Evolutionary conservation across 805 yeast genomes (phyloP), one percentile per base, ranked within the genome.

Genomic region (Candida vaughaniae): DNA sequence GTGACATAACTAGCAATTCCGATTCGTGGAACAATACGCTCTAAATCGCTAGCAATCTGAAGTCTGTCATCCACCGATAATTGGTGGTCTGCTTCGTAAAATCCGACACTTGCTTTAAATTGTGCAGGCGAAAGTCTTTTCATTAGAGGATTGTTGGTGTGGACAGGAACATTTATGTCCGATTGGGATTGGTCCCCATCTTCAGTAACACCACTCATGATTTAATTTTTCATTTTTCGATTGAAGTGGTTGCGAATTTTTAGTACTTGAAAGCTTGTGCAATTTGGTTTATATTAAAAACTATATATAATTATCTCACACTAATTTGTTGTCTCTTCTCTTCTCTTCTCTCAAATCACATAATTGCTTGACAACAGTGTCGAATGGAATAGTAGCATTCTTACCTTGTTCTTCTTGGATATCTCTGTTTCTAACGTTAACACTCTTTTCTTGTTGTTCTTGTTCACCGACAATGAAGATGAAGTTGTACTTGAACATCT

Each of bases 381-480:
- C 86, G 45, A 91, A 75, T 32, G 77, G 62, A 38, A 88, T 78
- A 53, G 89, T 84, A 36, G 82, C 96, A 52, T 82, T 82, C 84
- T 91, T 93, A 64, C 86, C 86, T 73, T 93, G 98, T 68, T 86
- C 81, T 60, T 84, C 91, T 58, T 80, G 78, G 56, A 89, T 87
- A 64, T 93, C 98, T 74, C 99, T 85, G 73, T 89, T 88, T 78
- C 99, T 88, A 51, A 93, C 85, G 62, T 93, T 93, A 51, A 93
- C 99, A 49, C 90, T 74, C 46, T 76, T 65, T 51, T 80, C 77
- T 46, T 69, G 69, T 73, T 84, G 77, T 71, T 93, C 99, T 57
- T 87, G 89, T 61, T 86, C 96, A 66, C 99, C 99, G 48, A 93
- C 99, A 62, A 89, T 85, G 66, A 91, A 89, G 58, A 91, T 85